Evolutionary conservation across 148 eudicot genomes (phyloP), one percentile per base, ranked within the genome.

Genomic region (Fallopia convolvulus): DNA sequence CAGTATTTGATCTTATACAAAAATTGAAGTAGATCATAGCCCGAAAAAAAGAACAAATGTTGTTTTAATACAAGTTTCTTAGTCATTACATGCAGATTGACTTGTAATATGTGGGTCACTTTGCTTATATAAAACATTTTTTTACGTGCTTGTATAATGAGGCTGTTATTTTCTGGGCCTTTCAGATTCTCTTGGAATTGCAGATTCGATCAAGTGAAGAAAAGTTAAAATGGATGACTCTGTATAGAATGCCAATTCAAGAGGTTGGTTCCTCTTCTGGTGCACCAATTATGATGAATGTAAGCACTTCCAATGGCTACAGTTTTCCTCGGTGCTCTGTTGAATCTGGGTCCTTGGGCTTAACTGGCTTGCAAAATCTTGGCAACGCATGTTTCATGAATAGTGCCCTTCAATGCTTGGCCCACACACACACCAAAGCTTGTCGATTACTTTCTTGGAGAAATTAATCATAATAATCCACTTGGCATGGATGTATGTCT

Each of bases 371-470:
- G 81, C 99, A 91, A 79, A 95, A 95, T 77, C 89, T 95, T 74
- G 99, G 99, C 73, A 95, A 95, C 83, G 92, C 99, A 68, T 95
- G 99, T 84, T 95, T 95, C 83, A 92, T 95, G 99, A 95, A 92
- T 82, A 95, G 97, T 77, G 89, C 99, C 11, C 94, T 95, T 81
- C 99, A 95, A 82, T 95, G 99, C 84, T 84, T 95, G 79, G 93
- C 88, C 8, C 99, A 95, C 86, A 95, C n/a, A n/a, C n/a, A n/a
- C 99, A 12, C 97, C 99, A 4, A 95, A 92, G 85, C 83, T 95
- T 78, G 92, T 95, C 65, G 99, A 95, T 85, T 95, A 89, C 86
- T 95, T 95, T 80, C 87, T 89, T 74, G 97, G 84, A 79, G 97
- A 92, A 85, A 95, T 95, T 75, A 95, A 95, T 80, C 84, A 83